Evolutionary conservation across 306 rosid species (phyloP).

Genomic region (Fragaria ananassa): DNA sequence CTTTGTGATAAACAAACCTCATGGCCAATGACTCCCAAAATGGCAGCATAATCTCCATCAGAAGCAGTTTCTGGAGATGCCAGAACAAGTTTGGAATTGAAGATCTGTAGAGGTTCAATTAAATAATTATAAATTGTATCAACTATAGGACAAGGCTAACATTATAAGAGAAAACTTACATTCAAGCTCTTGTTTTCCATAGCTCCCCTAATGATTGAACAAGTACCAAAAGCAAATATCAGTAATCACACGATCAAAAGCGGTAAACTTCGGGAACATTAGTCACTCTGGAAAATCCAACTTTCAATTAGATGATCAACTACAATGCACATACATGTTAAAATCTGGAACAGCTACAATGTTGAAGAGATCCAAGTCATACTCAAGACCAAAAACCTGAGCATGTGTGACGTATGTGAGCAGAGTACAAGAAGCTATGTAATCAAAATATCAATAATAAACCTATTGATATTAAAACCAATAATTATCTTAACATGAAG

Average conservation of each 20-base stretch:
- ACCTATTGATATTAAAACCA: slow-evolving; percentile 21
- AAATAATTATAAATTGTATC: background rate
- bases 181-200: slow-evolving; percentile 99
- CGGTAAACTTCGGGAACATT: background rate
- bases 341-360: slow-evolving; percentile 98
- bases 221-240: slow-evolving; percentile 24
- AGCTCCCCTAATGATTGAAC: slow-evolving; percentile 77
- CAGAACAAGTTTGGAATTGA: slow-evolving; percentile 89
- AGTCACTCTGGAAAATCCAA: background rate
- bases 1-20: slow-evolving; percentile 62
- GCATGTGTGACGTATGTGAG: slow-evolving; percentile 26
- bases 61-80: slow-evolving; percentile 95
- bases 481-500: slow-evolving; percentile 18
- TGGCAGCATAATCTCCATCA: slow-evolving; percentile 92
- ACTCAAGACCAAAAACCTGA: slow-evolving; percentile 96
- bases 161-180: slow-evolving; percentile 40
- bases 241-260: background rate
- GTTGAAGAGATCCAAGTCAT: slow-evolving; percentile 97
- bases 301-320: slow-evolving; percentile 1
- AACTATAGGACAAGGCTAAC: background rate
- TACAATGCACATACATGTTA: slow-evolving; percentile 61
- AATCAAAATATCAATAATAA: slow-evolving; percentile 12
- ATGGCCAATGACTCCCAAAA: slow-evolving; percentile 96
- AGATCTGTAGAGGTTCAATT: slow-evolving; percentile 50
- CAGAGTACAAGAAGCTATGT: slow-evolving; percentile 17